These are phyloP conservation scores for Dichotomopilus funicola DNA, from an alignment of 2,329 filamentous ascomycete genomes.

Conservation along the genomic window DNA sequence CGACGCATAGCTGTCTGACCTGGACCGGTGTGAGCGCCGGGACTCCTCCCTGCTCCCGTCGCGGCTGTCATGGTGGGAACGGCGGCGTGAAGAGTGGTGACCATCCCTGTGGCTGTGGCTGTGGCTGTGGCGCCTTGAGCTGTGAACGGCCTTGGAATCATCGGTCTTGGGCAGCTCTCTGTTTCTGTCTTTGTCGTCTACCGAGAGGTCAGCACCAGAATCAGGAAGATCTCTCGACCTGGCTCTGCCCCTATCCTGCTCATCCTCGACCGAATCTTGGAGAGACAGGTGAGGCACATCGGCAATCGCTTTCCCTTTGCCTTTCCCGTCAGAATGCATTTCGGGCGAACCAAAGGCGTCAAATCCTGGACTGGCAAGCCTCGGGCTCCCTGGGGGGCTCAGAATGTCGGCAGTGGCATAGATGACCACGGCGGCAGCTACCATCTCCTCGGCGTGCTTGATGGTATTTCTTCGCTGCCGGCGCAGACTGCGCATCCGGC, in stretches of 20 bases:
- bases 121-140: slow-evolving; percentile 33
- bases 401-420: slow-evolving; percentile 46
- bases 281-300: slow-evolving; percentile 17
- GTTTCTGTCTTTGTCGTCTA: slow-evolving; percentile 42
- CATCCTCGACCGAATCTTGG: slow-evolving; percentile 23
- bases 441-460: slow-evolving; percentile 43
- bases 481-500: slow-evolving; percentile 37
- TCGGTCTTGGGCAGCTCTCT: slow-evolving; percentile 33
- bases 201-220: slow-evolving; percentile 50
- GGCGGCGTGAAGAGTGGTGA: slow-evolving; percentile 34
- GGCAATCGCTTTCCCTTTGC: slow-evolving; percentile 23
- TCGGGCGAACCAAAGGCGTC: slow-evolving; percentile 26
- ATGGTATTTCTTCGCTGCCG: slow-evolving; percentile 41
- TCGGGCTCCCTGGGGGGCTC: slow-evolving; percentile 35
- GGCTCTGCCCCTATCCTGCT: slow-evolving; percentile 24
- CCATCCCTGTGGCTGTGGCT: too few species aligned
- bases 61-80: slow-evolving; percentile 30
- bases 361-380: slow-evolving; percentile 25
- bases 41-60: slow-evolving; percentile 27
- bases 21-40: slow-evolving; percentile 28
- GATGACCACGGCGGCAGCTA: slow-evolving; percentile 49
- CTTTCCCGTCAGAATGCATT: slow-evolving; percentile 25
- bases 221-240: slow-evolving; percentile 34
- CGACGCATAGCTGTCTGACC: slow-evolving; percentile 33
- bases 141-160: slow-evolving; percentile 28